These are phyloP conservation scores for Fusarium pininemorale DNA, from an alignment of 2,329 filamentous ascomycete species.

Conservation along the genomic window DNA sequence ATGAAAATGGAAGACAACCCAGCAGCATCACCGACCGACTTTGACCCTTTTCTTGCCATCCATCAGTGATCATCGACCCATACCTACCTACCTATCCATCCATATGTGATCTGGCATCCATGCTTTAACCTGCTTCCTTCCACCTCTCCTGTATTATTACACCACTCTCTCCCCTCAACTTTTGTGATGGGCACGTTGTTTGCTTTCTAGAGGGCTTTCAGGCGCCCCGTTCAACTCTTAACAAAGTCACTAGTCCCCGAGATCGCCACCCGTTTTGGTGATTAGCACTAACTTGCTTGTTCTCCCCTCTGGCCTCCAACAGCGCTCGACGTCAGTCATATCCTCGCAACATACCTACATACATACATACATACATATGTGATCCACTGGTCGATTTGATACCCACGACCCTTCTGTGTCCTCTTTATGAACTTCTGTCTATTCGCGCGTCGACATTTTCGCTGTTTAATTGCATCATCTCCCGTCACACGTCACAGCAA, in stretches of 20 bases:
- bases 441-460: neutral
- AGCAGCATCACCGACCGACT: slow-evolving; percentile 40
- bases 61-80: slow-evolving; percentile 38
- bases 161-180: neutral
- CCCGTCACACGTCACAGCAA: slow-evolving; percentile 40
- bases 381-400: slow-evolving; percentile 31
- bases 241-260: slow-evolving; percentile 26
- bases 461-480: slow-evolving; percentile 17
- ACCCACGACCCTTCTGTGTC: slow-evolving; percentile 11
- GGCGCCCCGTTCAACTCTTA: slow-evolving; percentile 24
- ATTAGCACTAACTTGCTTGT: slow-evolving; percentile 31
- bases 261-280: slow-evolving; percentile 41
- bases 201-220: slow-evolving; percentile 34
- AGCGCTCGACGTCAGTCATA: slow-evolving; percentile 27
- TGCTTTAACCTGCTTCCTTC: slow-evolving; percentile 16
- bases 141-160: slow-evolving; percentile 17
- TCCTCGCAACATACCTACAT: slow-evolving; percentile 12
- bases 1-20: slow-evolving; percentile 35
- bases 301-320: slow-evolving; percentile 29
- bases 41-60: slow-evolving; percentile 33
- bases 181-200: slow-evolving; percentile 30
- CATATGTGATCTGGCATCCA: slow-evolving; percentile 32
- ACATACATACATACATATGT: neutral
- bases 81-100: neutral
- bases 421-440: neutral